These are phyloP conservation scores for Cydonia oblonga DNA, from an alignment of 331 rosid species.

Conservation along the genomic window DNA sequence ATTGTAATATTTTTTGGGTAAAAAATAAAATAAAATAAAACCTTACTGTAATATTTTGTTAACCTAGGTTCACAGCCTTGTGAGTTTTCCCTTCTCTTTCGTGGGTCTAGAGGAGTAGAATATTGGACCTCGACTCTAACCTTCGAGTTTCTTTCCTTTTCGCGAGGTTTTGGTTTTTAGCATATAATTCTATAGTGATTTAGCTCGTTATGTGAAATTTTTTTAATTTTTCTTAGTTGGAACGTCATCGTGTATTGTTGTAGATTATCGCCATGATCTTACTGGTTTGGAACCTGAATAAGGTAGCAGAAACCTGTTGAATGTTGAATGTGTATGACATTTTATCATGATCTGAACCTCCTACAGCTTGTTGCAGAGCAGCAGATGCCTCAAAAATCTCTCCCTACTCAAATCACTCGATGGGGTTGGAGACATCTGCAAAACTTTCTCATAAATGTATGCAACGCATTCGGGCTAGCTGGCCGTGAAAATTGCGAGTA, in stretches of 20 bases:
- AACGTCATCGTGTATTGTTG: neutral
- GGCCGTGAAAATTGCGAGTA: constrained; percentile 50
- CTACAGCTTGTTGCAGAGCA: neutral
- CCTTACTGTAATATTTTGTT: constrained; percentile 48
- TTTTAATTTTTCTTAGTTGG: too few relatives aligned
- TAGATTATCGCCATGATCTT: neutral
- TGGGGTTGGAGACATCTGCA: neutral
- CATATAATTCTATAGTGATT: neutral
- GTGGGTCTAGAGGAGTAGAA: constrained; percentile 17
- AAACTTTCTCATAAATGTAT: neutral
- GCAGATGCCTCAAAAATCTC: neutral
- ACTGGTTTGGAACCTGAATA: neutral
- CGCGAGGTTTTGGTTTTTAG: neutral
- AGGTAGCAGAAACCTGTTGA: neutral
- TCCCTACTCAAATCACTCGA: neutral
- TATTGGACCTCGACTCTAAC: constrained; percentile 19
- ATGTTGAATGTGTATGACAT: neutral
- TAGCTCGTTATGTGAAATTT: too few relatives aligned
- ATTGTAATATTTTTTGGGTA: constrained; percentile 40
- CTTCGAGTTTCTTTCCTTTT: constrained; percentile 7
- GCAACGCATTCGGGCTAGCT: constrained; percentile 15
- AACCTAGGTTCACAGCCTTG: constrained; percentile 37
- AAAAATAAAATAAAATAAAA: neutral
- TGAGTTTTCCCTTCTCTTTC: constrained; percentile 18
- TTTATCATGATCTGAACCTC: neutral